Evolutionary conservation across 139 green algal genomes (phyloP).

Genomic region (Choricystis sp.): DNA sequence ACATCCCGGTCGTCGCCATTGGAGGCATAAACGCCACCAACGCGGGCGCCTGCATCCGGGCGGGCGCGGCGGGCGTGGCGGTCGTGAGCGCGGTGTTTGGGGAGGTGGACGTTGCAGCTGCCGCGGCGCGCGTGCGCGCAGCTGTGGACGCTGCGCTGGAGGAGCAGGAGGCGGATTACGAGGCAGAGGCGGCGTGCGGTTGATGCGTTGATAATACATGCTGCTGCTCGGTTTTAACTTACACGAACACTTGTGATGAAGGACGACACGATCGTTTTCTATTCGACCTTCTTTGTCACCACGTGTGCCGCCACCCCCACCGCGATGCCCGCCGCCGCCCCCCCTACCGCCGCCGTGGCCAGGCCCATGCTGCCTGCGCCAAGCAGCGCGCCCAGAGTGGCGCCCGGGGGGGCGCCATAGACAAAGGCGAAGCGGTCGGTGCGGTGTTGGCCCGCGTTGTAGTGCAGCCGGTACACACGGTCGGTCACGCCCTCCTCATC

Average conservation of each 20-base stretch:
- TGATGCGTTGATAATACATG: too few relatives aligned
- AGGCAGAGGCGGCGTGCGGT: too few relatives aligned
- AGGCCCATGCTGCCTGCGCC: too few relatives aligned
- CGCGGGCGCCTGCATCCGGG: conserved; percentile 19
- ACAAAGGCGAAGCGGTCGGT: too few relatives aligned
- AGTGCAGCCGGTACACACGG: too few relatives aligned
- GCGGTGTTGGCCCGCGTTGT: too few relatives aligned
- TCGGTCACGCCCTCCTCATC: too few relatives aligned
- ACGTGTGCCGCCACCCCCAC: not conserved
- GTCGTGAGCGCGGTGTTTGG: conserved; percentile 67
- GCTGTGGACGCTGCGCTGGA: conserved; percentile 15
- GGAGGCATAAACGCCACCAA: conserved; percentile 58
- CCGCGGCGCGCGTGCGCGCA: conserved; percentile 21
- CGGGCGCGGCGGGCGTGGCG: conserved; percentile 45
- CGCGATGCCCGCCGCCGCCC: not conserved
- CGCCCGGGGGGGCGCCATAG: too few relatives aligned
- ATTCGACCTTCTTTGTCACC: not conserved
- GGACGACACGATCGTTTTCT: too few relatives aligned
- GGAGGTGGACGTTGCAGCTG: conserved; percentile 21
- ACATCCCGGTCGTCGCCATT: conserved; percentile 77
- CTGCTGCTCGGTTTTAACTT: not conserved
- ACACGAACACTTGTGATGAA: not conserved
- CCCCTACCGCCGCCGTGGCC: too few relatives aligned
- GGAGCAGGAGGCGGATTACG: too few relatives aligned
- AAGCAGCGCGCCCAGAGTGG: too few relatives aligned